Conservation (phyloP, 2,329 filamentous ascomycete species). For the Microsporum audouinii region DNA sequence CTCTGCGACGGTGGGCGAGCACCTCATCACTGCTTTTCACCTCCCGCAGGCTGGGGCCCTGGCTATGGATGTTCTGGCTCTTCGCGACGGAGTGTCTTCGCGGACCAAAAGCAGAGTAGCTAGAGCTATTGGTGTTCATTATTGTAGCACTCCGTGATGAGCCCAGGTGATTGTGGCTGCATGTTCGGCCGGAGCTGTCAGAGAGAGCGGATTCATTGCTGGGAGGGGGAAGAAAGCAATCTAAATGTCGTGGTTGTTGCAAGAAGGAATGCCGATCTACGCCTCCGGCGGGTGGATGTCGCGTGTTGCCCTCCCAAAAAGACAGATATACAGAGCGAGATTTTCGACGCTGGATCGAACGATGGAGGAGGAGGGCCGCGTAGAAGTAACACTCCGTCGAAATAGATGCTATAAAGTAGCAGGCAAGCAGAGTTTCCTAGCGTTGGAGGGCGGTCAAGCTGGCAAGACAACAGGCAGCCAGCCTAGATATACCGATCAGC, state of each 20-base stretch:
- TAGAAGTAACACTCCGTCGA: neutral
- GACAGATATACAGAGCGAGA: neutral
- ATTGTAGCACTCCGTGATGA: neutral
- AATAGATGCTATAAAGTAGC: neutral
- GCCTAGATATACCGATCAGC: slow-evolving; percentile 8
- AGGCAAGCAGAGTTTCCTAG: neutral
- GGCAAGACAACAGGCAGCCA: neutral
- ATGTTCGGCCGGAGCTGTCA: slow-evolving; percentile 2
- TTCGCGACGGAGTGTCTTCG: slow-evolving; percentile 27
- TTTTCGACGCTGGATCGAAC: neutral
- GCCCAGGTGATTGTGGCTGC: neutral
- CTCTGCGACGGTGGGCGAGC: neutral
- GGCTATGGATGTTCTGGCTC: slow-evolving; percentile 18
- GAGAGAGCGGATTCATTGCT: neutral
- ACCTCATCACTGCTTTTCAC: slow-evolving; percentile 3
- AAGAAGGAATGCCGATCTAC: neutral
- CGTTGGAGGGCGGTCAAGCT: neutral
- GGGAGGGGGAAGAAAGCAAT: neutral
- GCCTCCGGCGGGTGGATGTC: neutral
- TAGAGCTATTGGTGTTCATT: neutral
- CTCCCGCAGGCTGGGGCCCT: neutral
- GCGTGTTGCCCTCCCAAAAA: neutral
- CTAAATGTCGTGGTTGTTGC: neutral
- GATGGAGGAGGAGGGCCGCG: neutral
- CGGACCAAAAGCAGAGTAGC: neutral